Conservation (phyloP, 192 early-diverging fungal genomes). For the Martensiomyces pterosporus region DNA sequence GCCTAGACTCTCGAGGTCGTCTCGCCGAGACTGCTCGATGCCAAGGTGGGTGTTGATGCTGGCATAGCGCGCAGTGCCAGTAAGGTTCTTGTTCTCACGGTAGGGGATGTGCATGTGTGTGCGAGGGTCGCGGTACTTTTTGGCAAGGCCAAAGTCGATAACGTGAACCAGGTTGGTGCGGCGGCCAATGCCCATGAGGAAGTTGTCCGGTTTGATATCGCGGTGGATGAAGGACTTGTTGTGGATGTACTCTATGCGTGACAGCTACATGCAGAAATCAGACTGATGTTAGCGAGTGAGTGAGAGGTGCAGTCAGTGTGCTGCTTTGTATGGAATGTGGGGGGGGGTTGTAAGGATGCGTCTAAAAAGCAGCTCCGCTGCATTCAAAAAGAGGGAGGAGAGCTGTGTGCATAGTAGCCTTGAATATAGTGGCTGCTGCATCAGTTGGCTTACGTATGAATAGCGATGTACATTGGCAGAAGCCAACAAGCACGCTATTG, state of each 20-base stretch:
- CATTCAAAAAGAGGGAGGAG: too few relatives aligned
- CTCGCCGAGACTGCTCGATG: constrained; percentile 82
- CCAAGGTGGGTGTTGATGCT: constrained; percentile 87
- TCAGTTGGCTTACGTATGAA: too few relatives aligned
- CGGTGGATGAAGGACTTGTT: constrained; percentile 89
- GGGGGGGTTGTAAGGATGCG: too few relatives aligned
- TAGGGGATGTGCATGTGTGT: constrained; percentile 87
- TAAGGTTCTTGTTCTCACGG: constrained; percentile 89
- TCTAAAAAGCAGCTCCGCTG: too few relatives aligned
- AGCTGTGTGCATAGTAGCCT: too few relatives aligned
- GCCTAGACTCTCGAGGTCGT: constrained; percentile 85
- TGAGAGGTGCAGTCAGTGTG: too few relatives aligned
- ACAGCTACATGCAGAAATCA: constrained; percentile 58
- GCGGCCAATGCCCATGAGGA: constrained; percentile 83
- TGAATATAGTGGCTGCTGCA: too few relatives aligned
- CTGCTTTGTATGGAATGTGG: too few relatives aligned
- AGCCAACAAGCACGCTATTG: too few relatives aligned
- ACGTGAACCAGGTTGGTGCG: constrained; percentile 80
- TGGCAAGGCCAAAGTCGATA: constrained; percentile 89
- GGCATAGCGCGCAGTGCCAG: constrained; percentile 88
- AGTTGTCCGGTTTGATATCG: constrained; percentile 91
- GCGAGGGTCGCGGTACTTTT: constrained; percentile 80
- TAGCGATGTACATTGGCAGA: too few relatives aligned
- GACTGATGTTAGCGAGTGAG: too few relatives aligned
- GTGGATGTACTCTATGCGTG: constrained; percentile 76